Conservation (phyloP, 345 rosid genomes). For the Punica granatum region DNA sequence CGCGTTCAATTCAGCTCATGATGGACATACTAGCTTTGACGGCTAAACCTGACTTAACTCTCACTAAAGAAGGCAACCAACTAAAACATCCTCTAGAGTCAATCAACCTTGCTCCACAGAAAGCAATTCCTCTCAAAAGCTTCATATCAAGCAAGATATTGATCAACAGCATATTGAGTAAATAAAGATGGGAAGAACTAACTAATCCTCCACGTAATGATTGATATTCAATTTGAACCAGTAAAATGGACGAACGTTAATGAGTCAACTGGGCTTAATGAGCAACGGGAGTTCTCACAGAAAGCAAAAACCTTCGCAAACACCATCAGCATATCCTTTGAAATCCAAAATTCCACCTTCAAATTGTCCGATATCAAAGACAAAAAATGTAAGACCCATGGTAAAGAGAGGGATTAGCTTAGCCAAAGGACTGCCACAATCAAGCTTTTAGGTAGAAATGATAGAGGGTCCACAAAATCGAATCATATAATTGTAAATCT, state of each 20-base stretch:
- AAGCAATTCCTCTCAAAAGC: neutral
- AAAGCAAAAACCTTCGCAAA: neutral
- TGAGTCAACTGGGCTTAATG: neutral
- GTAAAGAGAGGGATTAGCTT: neutral
- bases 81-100: neutral
- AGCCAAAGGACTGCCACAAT: too few relatives aligned
- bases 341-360: neutral
- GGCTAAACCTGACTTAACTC: neutral
- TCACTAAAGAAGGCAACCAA: neutral
- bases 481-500: too few relatives aligned
- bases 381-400: neutral
- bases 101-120: neutral
- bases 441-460: too few relatives aligned
- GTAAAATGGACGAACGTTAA: too few relatives aligned
- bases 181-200: neutral
- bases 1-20: neutral
- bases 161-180: neutral
- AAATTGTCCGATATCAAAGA: neutral
- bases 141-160: neutral
- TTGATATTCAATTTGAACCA: neutral
- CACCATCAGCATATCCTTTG: neutral
- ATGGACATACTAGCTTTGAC: neutral
- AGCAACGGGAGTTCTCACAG: neutral
- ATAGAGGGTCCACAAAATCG: too few relatives aligned
- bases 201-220: neutral